Evolutionary conservation across 768 basidiomycete genomes (phyloP), one percentile per base, ranked within the genome.

Genomic region (Asterophora lycoperdoides): DNA sequence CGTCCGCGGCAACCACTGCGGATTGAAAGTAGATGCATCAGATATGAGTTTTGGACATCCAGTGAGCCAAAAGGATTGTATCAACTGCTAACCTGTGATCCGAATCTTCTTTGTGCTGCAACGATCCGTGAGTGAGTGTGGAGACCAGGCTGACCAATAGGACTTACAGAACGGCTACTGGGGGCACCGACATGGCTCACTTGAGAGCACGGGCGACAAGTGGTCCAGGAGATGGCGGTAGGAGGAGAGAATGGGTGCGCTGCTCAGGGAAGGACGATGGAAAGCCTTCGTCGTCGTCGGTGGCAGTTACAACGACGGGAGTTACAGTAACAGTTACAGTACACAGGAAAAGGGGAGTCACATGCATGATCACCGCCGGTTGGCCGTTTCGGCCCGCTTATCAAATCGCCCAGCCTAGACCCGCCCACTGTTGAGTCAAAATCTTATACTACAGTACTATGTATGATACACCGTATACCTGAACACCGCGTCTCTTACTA

Each of bases 1-100:
- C 88, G 70, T 96, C 93, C 39, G 93, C 96, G 48, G 96, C 95
- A 54, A 99, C 93, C 54, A 94, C 93, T 96, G 59, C 7, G 48
- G 47, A 50, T 2, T 44, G 51, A 55, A 15, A 49, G 32, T 23
- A 44, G 38, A 40, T 23, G 6, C 23, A 43, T 47, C 17, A n/a
- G 13, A 37, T 47, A 9, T 46, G 15, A 42, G 9, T 23, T 3
- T 20, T 14, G 26, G 9, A 14, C 14, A 35, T 17, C 36, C 17
- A 33, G 17, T 23, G n/a, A 19, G 7, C n/a, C 10, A 18, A 37
- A 41, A 18, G 11, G 23, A 30, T 8, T n/a, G 44, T 13, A 19
- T 34, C 17, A 14, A 8, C 40, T 45, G 61, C 75, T 37, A 17
- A 86, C 88, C 86, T 54, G 87, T 89, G 51, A 89, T 72, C 66